Percentiles rank a stretch among this genome's conserved stretches.
These are phyloP conservation scores for Colletotrichum sp. DNA, from an alignment of 2,329 filamentous ascomycete species.

Conservation along the genomic window DNA sequence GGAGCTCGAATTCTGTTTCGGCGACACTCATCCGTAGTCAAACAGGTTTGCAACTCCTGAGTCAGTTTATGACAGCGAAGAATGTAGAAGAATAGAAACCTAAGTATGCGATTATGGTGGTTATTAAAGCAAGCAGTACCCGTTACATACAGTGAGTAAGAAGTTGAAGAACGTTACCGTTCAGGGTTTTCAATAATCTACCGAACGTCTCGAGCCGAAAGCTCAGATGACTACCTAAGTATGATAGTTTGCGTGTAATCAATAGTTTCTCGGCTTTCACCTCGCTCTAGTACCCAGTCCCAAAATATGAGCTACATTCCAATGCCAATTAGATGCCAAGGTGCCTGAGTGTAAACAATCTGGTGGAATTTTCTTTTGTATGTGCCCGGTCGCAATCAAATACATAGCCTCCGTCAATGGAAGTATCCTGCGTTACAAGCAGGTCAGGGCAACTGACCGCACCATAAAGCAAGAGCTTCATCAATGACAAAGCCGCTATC, in stretches of 20 bases:
- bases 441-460: neutral
- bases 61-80: no score
- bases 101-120: neutral
- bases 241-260: fast-evolving
- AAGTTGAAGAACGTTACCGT: neutral
- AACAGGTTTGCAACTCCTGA: no score
- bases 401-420: neutral
- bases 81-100: neutral
- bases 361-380: neutral
- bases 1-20: no score
- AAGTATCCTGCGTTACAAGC: neutral
- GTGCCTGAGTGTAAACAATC: neutral
- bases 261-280: neutral
- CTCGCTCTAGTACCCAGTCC: neutral
- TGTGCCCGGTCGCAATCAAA: no score
- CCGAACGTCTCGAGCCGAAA: neutral
- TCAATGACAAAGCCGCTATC: neutral
- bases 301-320: neutral
- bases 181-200: neutral
- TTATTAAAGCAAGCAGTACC: neutral
- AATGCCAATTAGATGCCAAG: neutral
- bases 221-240: neutral
- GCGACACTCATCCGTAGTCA: no score
- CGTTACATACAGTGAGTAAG: neutral
- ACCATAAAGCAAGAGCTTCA: neutral